A percentile compares a stretch with the other conserved stretches of the same genome.
Conservation (phyloP, 202 grass and related monocot species). For the Setaria viridis region DNA sequence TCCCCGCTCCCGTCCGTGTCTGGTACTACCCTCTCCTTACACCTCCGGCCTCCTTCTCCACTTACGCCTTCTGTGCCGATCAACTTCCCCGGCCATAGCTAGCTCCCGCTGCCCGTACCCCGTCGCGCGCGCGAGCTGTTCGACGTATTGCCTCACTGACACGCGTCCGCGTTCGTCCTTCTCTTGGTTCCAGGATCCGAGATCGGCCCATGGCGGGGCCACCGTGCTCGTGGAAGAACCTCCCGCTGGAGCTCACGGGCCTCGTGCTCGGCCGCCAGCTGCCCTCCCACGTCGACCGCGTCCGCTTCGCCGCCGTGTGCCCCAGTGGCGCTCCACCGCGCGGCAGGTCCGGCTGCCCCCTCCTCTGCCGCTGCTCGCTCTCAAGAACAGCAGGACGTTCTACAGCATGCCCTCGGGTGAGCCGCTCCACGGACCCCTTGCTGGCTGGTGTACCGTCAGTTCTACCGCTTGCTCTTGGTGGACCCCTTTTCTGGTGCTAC, state of each 20-base stretch:
- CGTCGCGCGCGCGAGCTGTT: not conserved
- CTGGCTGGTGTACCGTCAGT: not conserved
- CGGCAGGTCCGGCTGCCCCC: not conserved
- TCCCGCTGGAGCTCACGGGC: not conserved
- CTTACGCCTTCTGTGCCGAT: too few relatives aligned
- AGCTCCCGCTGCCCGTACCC: too few relatives aligned
- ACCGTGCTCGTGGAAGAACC: not conserved
- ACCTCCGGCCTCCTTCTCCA: too few relatives aligned
- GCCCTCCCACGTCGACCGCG: not conserved
- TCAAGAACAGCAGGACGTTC: not conserved
- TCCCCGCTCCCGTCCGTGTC: not conserved
- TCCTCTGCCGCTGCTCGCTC: slow-evolving; percentile 15
- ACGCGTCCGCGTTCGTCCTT: not conserved
- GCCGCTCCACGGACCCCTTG: not conserved
- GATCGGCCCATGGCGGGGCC: not conserved
- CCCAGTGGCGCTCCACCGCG: not conserved
- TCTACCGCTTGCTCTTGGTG: not conserved
- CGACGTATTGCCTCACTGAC: not conserved
- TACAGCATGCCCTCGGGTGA: slow-evolving; percentile 16
- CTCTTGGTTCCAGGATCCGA: not conserved
- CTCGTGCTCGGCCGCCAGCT: not conserved
- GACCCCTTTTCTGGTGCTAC: slow-evolving; percentile 33
- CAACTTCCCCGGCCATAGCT: too few relatives aligned
- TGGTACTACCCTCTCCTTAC: not conserved
- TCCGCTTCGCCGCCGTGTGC: slow-evolving; percentile 33